Evolutionary conservation across 768 basidiomycete genomes (phyloP).

Genomic region (Amanita jacksonii): DNA sequence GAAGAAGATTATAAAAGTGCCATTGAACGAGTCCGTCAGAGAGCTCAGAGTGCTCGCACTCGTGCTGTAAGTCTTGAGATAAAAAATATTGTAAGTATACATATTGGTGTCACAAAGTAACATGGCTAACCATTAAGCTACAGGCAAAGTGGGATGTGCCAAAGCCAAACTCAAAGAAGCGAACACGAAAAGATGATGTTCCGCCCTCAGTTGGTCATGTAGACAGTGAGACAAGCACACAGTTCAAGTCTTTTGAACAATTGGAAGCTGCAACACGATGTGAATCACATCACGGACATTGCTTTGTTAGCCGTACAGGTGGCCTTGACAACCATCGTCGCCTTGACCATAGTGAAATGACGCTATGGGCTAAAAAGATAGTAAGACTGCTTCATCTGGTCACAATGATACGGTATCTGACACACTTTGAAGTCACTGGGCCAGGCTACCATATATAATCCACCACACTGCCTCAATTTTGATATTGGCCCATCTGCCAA

Average conservation of each 20-base stretch:
- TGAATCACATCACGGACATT: constrained; percentile 1
- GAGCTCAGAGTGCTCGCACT: neutral
- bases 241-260: neutral
- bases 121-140: too few relatives aligned
- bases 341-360: neutral
- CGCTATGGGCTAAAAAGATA: constrained; percentile 4
- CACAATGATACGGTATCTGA: too few relatives aligned
- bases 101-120: too few relatives aligned
- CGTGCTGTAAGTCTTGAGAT: neutral
- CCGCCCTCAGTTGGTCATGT: too few relatives aligned
- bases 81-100: constrained; percentile 1
- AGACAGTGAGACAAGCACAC: neutral
- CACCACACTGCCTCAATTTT: constrained; percentile 1
- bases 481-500: neutral
- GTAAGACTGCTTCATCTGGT: neutral
- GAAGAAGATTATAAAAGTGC: too few relatives aligned
- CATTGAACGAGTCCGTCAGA: too few relatives aligned
- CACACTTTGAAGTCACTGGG: constrained; percentile 4
- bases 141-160: too few relatives aligned
- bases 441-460: neutral
- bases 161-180: too few relatives aligned
- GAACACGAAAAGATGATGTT: too few relatives aligned
- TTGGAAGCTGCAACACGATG: neutral
- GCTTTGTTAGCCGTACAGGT: neutral
- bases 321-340: neutral